A percentile compares a stretch with the other conserved stretches of the same genome.
Conservation (phyloP, 2,329 filamentous ascomycete species). For the Hawksworthiomyces lignivorus region DNA sequence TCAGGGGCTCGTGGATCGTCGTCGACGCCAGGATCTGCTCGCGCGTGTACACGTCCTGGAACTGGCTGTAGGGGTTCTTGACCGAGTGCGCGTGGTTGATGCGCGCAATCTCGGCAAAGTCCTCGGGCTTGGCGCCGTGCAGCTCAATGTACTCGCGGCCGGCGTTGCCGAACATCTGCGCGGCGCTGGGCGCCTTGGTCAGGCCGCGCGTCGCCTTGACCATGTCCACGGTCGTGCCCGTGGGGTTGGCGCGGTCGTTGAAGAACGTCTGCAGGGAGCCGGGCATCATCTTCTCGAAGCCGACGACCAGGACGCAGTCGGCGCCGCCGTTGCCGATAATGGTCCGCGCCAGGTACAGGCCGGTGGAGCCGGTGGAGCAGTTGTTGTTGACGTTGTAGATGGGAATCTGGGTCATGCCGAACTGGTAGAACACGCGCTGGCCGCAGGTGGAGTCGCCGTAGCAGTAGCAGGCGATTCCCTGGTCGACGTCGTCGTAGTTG, state of each 20-base stretch:
- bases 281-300: conserved; percentile 97
- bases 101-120: conserved; percentile 91
- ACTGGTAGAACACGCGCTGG: conserved; percentile 97
- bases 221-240: conserved; percentile 63
- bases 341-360: conserved; percentile 73
- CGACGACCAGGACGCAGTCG: conserved; percentile 84
- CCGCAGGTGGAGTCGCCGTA: conserved; percentile 94
- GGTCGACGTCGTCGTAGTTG: conserved; percentile 93
- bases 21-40: conserved; percentile 71
- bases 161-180: conserved; percentile 94
- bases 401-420: conserved; percentile 93
- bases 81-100: conserved; percentile 89
- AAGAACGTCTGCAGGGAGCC: conserved; percentile 80
- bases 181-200: conserved; percentile 75
- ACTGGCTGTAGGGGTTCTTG: conserved; percentile 96
- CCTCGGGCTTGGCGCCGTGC: conserved; percentile 72
- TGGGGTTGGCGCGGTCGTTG: conserved; percentile 77
- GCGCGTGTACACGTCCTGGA: conserved; percentile 82
- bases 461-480: conserved; percentile 95
- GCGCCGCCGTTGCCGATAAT: conserved; percentile 73
- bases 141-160: conserved; percentile 93
- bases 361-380: conserved; percentile 91
- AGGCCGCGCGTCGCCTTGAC: conserved; percentile 76
- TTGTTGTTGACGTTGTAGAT: conserved; percentile 99
- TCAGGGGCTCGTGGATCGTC: conserved; percentile 78